Evolutionary conservation across 2,329 filamentous ascomycete genomes (phyloP), one percentile per base, ranked within the genome.

Genomic region (Onygenales sp.): DNA sequence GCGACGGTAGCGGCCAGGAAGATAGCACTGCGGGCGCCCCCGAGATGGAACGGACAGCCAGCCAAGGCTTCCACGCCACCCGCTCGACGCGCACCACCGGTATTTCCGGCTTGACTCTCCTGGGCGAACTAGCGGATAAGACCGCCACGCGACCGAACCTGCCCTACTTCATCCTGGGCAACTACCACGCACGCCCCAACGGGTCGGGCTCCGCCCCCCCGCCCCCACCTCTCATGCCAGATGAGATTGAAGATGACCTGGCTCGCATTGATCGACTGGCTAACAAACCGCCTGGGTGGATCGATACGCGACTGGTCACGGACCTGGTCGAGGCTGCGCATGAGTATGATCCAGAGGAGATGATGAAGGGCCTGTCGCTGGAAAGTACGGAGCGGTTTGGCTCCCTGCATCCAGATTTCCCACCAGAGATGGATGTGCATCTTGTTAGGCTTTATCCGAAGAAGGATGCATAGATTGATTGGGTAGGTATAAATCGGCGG

Each of bases 11-110:
- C 32, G 66, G 65, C n/a, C 64, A 63, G 21, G 71, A 72, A 52
- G 72, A 74, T 39, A 65, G 68, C 37, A 72, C 71, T 6, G 66
- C 70, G 0, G 67, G 68, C 27, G 70, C 78, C 1, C 66, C 74
- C 4, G 81, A 81, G 52, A 85, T 85, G 81, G 77, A 80, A 49
- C 78, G 82, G 40, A 80, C 79, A 10, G 73, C 79, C 17, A 81
- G 77, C 52, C 78, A 79, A 53, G 82, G 79, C 43, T 70, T 69
- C 60, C 75, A 77, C 70, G 80, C 67, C 67, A 85, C 73, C 63
- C 79, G 66, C 42, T 80, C 72, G 5, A 77, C 74, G 6, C 71
- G 74, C 44, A 77, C 72, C 5, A 76, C 76, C 52, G 76, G 76
- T 52, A 70, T 79, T 65, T 70, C 77, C 57, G 72, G 75, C 5